These are phyloP conservation scores for Schizothecium vesticola DNA, from an alignment of 495 filamentous ascomycete genomes.

Conservation along the genomic window DNA sequence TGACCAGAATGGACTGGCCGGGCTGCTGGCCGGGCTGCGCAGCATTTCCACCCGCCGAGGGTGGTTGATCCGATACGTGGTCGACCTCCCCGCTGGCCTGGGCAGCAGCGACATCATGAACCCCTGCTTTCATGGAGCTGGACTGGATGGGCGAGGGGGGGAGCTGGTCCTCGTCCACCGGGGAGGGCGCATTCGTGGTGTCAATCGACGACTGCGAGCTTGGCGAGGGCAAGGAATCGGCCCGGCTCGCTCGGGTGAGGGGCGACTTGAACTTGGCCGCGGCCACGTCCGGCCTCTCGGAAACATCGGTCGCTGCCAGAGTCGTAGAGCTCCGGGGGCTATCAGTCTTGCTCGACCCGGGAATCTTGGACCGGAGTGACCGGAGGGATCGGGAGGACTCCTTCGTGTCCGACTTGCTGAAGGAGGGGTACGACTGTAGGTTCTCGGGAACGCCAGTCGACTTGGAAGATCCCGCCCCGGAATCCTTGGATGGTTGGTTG, in stretches of 20 bases:
- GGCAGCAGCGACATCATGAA: conserved; percentile 73
- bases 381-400: conserved; percentile 88
- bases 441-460: conserved; percentile 30
- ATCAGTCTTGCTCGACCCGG: conserved; percentile 56
- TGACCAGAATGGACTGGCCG: conserved; percentile 76
- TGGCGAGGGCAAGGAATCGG: conserved; percentile 39
- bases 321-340: conserved; percentile 74
- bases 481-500: conserved; percentile 82
- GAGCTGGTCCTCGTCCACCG: conserved; percentile 55
- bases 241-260: conserved; percentile 34
- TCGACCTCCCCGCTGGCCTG: conserved; percentile 88
- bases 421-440: conserved; percentile 80
- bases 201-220: conserved; percentile 38
- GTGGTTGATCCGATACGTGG: conserved; percentile 89
- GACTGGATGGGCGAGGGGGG: conserved; percentile 89
- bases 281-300: conserved; percentile 67
- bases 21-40: conserved; percentile 48
- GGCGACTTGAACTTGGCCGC: conserved; percentile 61
- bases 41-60: conserved; percentile 52
- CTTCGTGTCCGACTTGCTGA: conserved; percentile 90
- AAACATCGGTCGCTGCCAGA: conserved; percentile 54
- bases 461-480: conserved; percentile 40
- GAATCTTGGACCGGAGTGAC: conserved; percentile 61
- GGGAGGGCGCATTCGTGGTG: conserved; percentile 26
- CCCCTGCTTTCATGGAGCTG: conserved; percentile 59